Percentiles rank a stretch among this genome's conserved stretches.
Conservation (phyloP, 2,329 filamentous ascomycete species). For the Fusarium napiforme region DNA sequence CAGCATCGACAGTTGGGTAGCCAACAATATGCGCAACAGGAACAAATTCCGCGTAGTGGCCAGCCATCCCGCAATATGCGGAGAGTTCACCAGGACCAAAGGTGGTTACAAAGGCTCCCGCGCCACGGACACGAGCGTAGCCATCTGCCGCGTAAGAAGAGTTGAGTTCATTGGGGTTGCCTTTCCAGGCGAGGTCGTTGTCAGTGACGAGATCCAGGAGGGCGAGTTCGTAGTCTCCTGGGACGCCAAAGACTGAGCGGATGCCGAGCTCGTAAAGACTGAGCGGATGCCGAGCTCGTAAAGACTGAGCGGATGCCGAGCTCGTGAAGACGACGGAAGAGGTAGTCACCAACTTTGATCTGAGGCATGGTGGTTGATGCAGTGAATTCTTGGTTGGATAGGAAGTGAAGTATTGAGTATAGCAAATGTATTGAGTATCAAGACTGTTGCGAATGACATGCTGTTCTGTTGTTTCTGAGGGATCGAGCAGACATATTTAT, state of each 20-base stretch:
- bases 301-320: background rate
- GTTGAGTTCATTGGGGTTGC: background rate
- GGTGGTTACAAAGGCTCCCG: background rate
- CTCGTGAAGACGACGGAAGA: background rate
- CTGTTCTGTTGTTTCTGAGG: background rate
- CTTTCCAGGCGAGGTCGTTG: conserved; percentile 1
- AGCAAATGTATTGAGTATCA: background rate
- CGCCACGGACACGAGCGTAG: background rate
- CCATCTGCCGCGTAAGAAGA: background rate
- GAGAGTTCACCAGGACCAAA: background rate
- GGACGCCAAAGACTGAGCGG: background rate
- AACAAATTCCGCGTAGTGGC: background rate
- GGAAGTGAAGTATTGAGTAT: background rate
- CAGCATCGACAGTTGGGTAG: background rate
- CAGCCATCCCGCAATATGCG: background rate
- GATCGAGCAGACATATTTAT: background rate
- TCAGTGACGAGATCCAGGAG: background rate
- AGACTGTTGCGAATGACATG: background rate
- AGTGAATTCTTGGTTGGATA: background rate
- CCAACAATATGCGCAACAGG: background rate
- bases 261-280: background rate
- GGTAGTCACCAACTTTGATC: conserved; percentile 3
- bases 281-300: background rate
- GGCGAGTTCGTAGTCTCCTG: background rate
- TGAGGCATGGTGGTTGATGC: background rate